Evolutionary conservation across 352 stramenopile species (phyloP).

Genomic region (Phytophthora pini): DNA sequence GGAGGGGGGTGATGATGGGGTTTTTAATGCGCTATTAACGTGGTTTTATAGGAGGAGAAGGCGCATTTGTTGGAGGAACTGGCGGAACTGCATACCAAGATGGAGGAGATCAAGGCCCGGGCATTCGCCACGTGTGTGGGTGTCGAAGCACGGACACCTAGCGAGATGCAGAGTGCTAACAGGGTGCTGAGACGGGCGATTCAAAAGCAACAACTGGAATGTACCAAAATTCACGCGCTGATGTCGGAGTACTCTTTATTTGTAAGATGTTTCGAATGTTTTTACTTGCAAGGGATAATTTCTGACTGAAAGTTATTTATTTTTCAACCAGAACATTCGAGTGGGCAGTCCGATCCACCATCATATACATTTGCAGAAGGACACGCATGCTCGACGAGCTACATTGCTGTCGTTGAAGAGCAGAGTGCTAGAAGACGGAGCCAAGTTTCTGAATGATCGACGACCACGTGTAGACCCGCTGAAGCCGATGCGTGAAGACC

Average conservation of each 20-base stretch:
- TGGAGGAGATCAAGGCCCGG: constrained; percentile 32
- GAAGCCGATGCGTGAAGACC: constrained; percentile 43
- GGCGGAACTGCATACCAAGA: constrained; percentile 34
- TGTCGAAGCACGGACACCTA: constrained; percentile 24
- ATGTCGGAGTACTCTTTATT: constrained; percentile 49
- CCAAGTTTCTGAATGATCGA: constrained; percentile 34
- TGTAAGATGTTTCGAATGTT: constrained; percentile 20
- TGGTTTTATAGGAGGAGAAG: constrained; percentile 41
- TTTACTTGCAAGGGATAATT: background rate
- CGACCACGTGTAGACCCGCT: constrained; percentile 32
- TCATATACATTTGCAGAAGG: constrained; percentile 33
- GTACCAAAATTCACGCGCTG: constrained; percentile 38
- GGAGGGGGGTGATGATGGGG: background rate
- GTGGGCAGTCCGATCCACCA: constrained; percentile 42
- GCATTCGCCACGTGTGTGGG: constrained; percentile 23
- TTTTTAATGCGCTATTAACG: constrained; percentile 14
- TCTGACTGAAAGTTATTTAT: constrained; percentile 8
- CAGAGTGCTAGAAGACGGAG: constrained; percentile 33
- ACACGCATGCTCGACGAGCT: constrained; percentile 23
- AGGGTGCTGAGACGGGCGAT: constrained; percentile 34
- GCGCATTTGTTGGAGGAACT: constrained; percentile 38
- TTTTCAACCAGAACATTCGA: constrained; percentile 33
- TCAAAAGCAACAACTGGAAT: constrained; percentile 35
- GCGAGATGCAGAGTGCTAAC: constrained; percentile 36
- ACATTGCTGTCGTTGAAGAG: constrained; percentile 34